Base-by-base conservation (phyloP, 306 rosid genomes). In the Inga oerstediana region DNA sequence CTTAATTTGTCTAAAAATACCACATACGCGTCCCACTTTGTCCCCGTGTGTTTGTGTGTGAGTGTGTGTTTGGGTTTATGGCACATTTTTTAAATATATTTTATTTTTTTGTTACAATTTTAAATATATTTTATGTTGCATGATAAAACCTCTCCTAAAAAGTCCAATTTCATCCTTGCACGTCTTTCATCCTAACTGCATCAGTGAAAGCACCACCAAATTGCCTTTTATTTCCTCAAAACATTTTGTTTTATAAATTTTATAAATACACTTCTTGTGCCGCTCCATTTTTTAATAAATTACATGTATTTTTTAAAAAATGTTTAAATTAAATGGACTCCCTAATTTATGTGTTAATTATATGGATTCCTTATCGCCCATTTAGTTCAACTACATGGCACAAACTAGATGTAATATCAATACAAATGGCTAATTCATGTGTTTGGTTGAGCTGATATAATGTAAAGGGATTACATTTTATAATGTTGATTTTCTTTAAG, bases 101-200 rank as follows among this genome's bases (percentile, higher is more conserved):
- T 5, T 39, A 39, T 39, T 39, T 39, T 39, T 39, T 39, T 39
- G 41, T 5, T 39, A 39, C 8, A 39, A 39, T 39, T 39, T 39
- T 39, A 39, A 39, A 37, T 22, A 8, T 44, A 67, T 72, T 83
- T 85, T 82, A 64, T 78, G 79, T 81, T 88, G 86, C 88, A 87
- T 82, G 91, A 87, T 80, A 72, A 82, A 85, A 51, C 76, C 81
- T 56, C 59, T 44, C 74, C 49, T 24, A 5, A 45, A 74, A 81
- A 81, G 61, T 79, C 88, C 78, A 83, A 79, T 83, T 88, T 88
- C 90, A 92, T 93, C 88, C 89, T 90, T 83, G 59, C 91, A 93
- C 92, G 94, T 81, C 84, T 88, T 73, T n/a, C 58, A 74, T 79
- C 88, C 67, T 77, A 68, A 78, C 88, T 78, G 75, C 44, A 11